These are phyloP conservation scores for Pyrenochaeta sp. DNA, from an alignment of 2,329 filamentous ascomycete species.

Conservation along the genomic window DNA sequence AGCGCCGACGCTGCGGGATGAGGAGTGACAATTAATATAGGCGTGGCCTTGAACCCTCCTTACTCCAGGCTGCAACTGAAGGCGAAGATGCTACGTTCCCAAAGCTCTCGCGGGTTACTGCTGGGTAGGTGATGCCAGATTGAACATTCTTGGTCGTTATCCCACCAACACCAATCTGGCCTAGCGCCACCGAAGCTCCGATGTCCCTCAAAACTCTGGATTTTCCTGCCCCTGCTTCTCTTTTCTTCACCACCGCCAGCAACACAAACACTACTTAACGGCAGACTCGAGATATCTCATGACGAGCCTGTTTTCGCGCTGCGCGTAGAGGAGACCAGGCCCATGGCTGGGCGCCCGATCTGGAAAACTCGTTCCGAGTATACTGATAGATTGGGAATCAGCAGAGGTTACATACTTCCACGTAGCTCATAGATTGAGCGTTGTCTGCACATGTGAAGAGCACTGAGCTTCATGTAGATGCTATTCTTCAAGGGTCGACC, in stretches of 20 bases:
- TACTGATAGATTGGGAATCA: constrained; percentile 75
- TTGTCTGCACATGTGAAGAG: no score
- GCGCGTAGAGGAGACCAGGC: constrained; percentile 69
- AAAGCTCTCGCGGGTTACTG: constrained; percentile 26
- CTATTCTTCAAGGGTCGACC: no score
- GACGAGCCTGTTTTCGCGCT: constrained; percentile 72
- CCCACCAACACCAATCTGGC: constrained; percentile 17
- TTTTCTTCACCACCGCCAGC: constrained; percentile 63
- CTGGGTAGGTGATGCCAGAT: constrained; percentile 40
- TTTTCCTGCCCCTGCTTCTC: constrained; percentile 51
- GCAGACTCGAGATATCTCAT: constrained; percentile 61
- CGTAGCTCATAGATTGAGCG: not conserved
- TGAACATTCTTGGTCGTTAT: constrained; percentile 31
- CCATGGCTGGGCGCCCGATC: constrained; percentile 77
- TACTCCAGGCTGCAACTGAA: constrained; percentile 17
- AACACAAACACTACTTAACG: constrained; percentile 66
- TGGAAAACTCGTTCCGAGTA: constrained; percentile 70
- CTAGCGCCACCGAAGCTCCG: constrained; percentile 31
- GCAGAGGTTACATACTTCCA: constrained; percentile 68
- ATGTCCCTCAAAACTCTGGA: constrained; percentile 36
- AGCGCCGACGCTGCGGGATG: constrained; percentile 7
- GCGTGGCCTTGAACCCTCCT: constrained; percentile 15
- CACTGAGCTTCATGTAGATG: no score
- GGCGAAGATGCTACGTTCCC: constrained; percentile 34
- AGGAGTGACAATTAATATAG: constrained; percentile 16